Base-by-base conservation (phyloP, 768 basidiomycete genomes). In the Pholiota microspora region DNA sequence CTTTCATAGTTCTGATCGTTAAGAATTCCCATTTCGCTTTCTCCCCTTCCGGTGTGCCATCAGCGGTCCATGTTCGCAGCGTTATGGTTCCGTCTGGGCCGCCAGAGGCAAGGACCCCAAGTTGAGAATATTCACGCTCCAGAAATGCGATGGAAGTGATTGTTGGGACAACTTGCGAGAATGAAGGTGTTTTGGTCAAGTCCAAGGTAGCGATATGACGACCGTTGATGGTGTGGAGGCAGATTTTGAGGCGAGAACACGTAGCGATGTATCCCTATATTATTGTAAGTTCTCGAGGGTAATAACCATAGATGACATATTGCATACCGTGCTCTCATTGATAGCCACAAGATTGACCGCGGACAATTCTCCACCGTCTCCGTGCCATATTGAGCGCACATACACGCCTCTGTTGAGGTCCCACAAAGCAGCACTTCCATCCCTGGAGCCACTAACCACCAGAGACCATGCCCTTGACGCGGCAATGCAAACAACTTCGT, bases 381-480 rank as follows among this genome's bases (percentile, higher is more conserved):
- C 78, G 53, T 92, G 89, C 81, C 87, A 87, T 27, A 93, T 88
- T 0, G 91, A 89, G 51, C 87, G 75, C 10, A 89, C 83, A 58
- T 97, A 96, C 7, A 83, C 73, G 7, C 89, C 88, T 24, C 84
- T 75, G 64, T 97, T 96, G 49, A 94, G 77, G 68, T 96, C 94
- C 94, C 94, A 97, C 2, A 96, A 54, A 3, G 87, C 88, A 0
- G 89, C 92, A 57, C 86, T 91, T 1, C 94, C 92, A 62, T 96
- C 94, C 63, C 82, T 79, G 13, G 90, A 89, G 8, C 92, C 92
- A 59, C 90, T 94, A 40, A 94, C 80, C 21, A 84, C 81, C 21
- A 93, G 62, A 0, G 90, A 91, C 94, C 94, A 96, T 1, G 86
- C 71, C 38, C 88, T 75, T 12, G 89, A 94, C 1, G 90, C 85